Percentiles rank a stretch among this genome's conserved stretches.
phyloP scores from a whole-genome alignment of 257 asterid genomes.

The Plectranthus barbatus region DNA sequence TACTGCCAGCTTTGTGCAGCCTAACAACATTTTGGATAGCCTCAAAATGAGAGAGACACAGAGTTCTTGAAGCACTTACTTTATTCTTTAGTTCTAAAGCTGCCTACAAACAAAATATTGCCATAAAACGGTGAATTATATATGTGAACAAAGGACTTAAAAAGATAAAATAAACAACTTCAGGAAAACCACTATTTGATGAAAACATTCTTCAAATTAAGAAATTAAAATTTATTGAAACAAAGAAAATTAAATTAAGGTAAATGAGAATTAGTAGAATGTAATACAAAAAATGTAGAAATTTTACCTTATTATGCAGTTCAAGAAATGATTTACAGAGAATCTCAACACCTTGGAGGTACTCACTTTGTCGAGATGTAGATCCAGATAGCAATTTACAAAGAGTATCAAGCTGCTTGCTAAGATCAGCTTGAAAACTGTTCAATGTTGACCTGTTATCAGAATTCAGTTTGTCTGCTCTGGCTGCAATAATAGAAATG shows the following conservation, averaged over 20 bases:
- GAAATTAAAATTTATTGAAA: neutral
- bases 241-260: neutral
- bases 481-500: conserved; percentile 34
- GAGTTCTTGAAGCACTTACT: conserved; percentile 42
- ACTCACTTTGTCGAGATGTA: conserved; percentile 52
- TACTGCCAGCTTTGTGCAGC: conserved; percentile 58
- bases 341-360: conserved; percentile 52
- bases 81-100: conserved; percentile 51
- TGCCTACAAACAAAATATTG: conserved; percentile 29
- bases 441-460: conserved; percentile 53
- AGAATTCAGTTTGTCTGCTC: conserved; percentile 61
- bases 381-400: conserved; percentile 47
- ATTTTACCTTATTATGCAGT: conserved; percentile 45
- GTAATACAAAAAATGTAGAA: neutral
- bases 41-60: conserved; percentile 70
- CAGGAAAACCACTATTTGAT: neutral
- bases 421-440: conserved; percentile 55
- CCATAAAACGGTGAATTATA: neutral
- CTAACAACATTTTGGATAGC: conserved; percentile 66
- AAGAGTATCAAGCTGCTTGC: conserved; percentile 54
- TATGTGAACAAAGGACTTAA: neutral
- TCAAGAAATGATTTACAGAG: conserved; percentile 53
- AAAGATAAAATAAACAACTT: neutral
- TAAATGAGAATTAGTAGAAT: neutral
- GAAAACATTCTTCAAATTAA: neutral